These are phyloP conservation scores for Pontederia paniculata DNA, from an alignment of 176 grass and related monocot genomes.

Conservation along the genomic window DNA sequence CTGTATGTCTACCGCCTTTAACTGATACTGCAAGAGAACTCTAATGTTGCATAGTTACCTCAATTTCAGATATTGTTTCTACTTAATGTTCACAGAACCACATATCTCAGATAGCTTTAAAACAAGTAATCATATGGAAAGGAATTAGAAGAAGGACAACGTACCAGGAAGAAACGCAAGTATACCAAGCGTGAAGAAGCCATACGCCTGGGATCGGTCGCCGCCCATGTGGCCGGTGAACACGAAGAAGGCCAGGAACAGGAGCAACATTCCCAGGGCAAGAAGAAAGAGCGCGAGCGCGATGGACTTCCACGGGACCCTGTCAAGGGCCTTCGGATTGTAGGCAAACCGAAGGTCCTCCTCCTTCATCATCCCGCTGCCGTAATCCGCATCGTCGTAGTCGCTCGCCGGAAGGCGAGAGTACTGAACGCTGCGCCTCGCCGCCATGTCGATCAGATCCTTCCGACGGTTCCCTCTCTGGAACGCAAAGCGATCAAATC, in stretches of 20 bases:
- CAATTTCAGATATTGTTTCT: too few species aligned
- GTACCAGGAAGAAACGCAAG: slow-evolving; percentile 96
- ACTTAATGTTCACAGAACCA: background rate
- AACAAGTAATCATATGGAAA: background rate
- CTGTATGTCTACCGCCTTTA: too few species aligned
- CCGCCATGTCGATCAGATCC: slow-evolving; percentile 27
- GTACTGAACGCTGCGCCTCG: slow-evolving; percentile 52
- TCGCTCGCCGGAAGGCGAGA: slow-evolving; percentile 42
- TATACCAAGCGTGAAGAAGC: slow-evolving; percentile 65
- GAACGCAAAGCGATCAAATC: too few species aligned
- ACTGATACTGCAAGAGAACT: too few species aligned
- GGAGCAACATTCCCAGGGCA: slow-evolving; percentile 45
- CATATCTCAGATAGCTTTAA: background rate
- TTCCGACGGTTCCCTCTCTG: background rate
- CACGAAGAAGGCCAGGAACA: slow-evolving; percentile 75
- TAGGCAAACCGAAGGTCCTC: slow-evolving; percentile 69
- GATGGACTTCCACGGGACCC: slow-evolving; percentile 81
- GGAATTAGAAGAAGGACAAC: slow-evolving; percentile 1
- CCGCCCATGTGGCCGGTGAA: slow-evolving; percentile 82
- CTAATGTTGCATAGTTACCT: too few species aligned
- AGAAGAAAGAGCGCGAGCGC: slow-evolving; percentile 77
- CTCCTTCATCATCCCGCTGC: slow-evolving; percentile 13
- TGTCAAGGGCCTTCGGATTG: slow-evolving; percentile 56
- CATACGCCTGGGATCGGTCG: slow-evolving; percentile 69
- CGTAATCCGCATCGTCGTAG: slow-evolving; percentile 4